Evolutionary conservation across 192 early-diverging fungal species (phyloP), one percentile per base, ranked within the genome.

Genomic region (Chytriomyces sp.): DNA sequence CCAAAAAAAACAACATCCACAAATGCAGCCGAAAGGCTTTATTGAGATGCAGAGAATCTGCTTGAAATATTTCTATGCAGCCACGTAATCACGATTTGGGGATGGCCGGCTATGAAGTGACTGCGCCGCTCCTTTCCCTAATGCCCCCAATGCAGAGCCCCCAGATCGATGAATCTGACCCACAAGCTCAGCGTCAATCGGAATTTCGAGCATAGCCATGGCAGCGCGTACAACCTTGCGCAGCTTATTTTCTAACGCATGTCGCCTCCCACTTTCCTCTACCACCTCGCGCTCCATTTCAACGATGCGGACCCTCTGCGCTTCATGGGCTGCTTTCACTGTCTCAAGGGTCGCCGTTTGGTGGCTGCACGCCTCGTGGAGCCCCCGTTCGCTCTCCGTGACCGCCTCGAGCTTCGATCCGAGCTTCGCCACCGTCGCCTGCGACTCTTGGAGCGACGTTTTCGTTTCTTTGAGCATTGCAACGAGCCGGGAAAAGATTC

Each of bases 181-280:
- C 41, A 65, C n/a, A 38, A 65, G 14, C 8, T 22, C 63, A 17
- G n/a, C 63, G 52, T 65, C 63, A 3, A 65, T 28, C 8, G 63
- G 63, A 49, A 65, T 49, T 39, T 65, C 63, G 39, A 65, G 38
- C 38, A 65, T 17, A 0, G 63, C 38, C 63, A 65, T 52, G 28
- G 28, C 34, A 14, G 28, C 63, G 19, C 34, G 5, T 5, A 65
- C 31, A 5, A 65, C 49, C 41, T 34, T 65, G n/a, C 31, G 22
- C 22, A 65, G 25, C 33, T 52, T 65, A 19, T 25, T 31, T 19
- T 65, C 63, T 1, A 32, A 14, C 17, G 63, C 8, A 22, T 40
- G 25, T 44, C 63, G 14, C 49, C 19, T 39, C 17, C 41, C 30
- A 19, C 30, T 25, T 44, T 65, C 63, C n/a, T 52, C 63, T 17